These are phyloP conservation scores for Gryganskiella cystojenkinii DNA, from an alignment of 192 early-diverging fungal genomes.

Conservation along the genomic window DNA sequence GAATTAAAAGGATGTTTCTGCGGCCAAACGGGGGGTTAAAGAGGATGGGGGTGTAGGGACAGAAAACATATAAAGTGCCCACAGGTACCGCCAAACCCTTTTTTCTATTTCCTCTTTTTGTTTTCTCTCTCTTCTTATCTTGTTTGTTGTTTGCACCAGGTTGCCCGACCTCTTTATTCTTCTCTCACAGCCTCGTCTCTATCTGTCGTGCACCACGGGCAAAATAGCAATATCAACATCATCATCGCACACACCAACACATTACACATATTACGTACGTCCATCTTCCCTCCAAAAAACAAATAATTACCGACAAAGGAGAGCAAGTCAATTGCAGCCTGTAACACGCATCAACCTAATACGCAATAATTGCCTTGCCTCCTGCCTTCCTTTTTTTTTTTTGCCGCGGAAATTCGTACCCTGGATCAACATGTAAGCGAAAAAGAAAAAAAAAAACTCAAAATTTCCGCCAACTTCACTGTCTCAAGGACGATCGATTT, in stretches of 20 bases:
- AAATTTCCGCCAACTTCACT: not conserved
- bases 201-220: too few relatives aligned
- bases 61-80: not conserved
- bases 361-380: not conserved
- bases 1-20: too few relatives aligned
- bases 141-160: not conserved
- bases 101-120: not conserved
- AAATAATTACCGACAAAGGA: too few relatives aligned
- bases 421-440: not conserved
- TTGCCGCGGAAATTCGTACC: slow-evolving; percentile 5
- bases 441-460: not conserved
- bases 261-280: not conserved
- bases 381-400: slow-evolving; percentile 3
- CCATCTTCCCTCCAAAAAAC: too few relatives aligned
- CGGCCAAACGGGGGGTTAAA: too few relatives aligned
- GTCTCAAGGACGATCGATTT: too few relatives aligned
- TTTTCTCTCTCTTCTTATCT: not conserved
- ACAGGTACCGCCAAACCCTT: not conserved
- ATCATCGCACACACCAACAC: not conserved
- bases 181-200: too few relatives aligned
- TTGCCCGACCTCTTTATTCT: not conserved
- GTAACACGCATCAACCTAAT: not conserved
- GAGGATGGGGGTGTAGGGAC: too few relatives aligned
- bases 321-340: not conserved
- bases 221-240: too few relatives aligned